Conservation (phyloP, 768 basidiomycete species). For the Paxillus involutus region DNA sequence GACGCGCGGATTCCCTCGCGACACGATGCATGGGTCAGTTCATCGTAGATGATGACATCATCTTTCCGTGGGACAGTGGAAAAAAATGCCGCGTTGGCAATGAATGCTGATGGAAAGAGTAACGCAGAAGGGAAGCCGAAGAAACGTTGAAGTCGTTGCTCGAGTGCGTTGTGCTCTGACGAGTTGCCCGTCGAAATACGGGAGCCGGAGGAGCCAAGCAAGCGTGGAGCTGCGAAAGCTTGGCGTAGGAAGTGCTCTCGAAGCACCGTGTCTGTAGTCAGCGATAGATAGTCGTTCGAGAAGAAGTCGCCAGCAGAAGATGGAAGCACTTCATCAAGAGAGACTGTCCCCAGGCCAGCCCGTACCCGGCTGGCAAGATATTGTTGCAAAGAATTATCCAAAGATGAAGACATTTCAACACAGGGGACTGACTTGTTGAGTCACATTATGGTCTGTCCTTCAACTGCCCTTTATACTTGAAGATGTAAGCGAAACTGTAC, state of each 20-base stretch:
- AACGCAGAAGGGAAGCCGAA: slow-evolving; percentile 40
- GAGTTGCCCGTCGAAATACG: slow-evolving; percentile 46
- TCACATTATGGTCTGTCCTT: no score
- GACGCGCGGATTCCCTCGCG: slow-evolving; percentile 51
- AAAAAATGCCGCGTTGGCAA: slow-evolving; percentile 53
- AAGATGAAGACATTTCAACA: no score
- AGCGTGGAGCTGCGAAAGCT: slow-evolving; percentile 16
- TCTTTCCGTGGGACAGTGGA: slow-evolving; percentile 40
- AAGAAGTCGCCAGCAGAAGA: no score
- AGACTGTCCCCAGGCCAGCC: no score
- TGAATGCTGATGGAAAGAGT: slow-evolving; percentile 53
- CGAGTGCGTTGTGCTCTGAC: slow-evolving; percentile 11
- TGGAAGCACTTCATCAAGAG: no score
- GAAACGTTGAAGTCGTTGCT: slow-evolving; percentile 9
- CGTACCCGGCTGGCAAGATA: no score
- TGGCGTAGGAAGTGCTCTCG: slow-evolving; percentile 32
- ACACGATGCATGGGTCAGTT: slow-evolving; percentile 50
- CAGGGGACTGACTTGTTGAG: no score
- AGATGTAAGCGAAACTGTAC: no score
- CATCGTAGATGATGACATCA: slow-evolving; percentile 54
- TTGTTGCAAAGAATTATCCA: no score
- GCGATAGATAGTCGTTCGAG: no score
- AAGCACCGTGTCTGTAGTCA: slow-evolving; percentile 22
- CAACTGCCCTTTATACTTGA: no score
- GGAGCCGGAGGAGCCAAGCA: slow-evolving; percentile 52